Evolutionary conservation across 192 early-diverging fungal species (phyloP).

Genomic region (Backusella luteola): DNA sequence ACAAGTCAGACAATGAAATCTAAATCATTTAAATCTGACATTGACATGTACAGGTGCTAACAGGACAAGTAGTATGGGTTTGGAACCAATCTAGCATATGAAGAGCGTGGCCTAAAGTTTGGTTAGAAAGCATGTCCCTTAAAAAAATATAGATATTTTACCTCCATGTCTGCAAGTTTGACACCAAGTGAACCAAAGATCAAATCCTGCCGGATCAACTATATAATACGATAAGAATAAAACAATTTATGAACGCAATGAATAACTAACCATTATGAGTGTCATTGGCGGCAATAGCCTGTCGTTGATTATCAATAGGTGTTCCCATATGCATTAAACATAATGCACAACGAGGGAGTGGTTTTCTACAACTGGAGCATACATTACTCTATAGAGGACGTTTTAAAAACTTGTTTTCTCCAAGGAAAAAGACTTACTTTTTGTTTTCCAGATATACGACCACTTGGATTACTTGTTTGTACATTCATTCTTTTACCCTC

Average conservation of each 20-base stretch:
- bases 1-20: neutral
- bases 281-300: slow-evolving; percentile 34
- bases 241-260: no score
- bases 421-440: slow-evolving; percentile 26
- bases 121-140: neutral
- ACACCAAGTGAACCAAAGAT: slow-evolving; percentile 98
- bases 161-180: slow-evolving; percentile 95
- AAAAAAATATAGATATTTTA: neutral
- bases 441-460: slow-evolving; percentile 31
- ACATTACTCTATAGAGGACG: slow-evolving; percentile 36
- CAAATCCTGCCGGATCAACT: slow-evolving; percentile 61
- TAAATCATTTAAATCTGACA: slow-evolving; percentile 40
- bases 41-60: slow-evolving; percentile 84
- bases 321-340: slow-evolving; percentile 68
- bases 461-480: slow-evolving; percentile 28
- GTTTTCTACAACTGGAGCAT: slow-evolving; percentile 62
- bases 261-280: slow-evolving; percentile 18
- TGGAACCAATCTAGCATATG: slow-evolving; percentile 94
- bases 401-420: no score
- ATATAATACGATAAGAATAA: neutral
- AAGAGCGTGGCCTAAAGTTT: slow-evolving; percentile 62
- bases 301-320: slow-evolving; percentile 54
- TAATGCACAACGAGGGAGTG: slow-evolving; percentile 62
- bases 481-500: slow-evolving; percentile 51
- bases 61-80: slow-evolving; percentile 82